These are phyloP conservation scores for Cicer yamashitae DNA, from an alignment of 306 rosid genomes.

Conservation along the genomic window DNA sequence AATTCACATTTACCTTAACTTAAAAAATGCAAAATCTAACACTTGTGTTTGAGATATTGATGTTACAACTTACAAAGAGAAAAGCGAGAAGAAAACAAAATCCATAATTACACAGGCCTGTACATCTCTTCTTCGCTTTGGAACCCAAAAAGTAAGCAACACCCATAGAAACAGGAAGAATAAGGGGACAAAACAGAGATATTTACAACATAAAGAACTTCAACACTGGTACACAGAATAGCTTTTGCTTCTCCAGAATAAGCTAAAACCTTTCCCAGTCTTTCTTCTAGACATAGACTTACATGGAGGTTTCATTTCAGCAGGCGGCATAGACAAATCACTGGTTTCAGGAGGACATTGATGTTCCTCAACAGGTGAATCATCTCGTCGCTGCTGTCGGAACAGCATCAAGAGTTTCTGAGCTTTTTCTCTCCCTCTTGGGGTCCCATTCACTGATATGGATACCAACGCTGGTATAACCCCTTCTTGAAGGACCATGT, in stretches of 20 bases:
- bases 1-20: conserved; percentile 20
- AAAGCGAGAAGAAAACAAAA: conserved; percentile 58
- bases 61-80: conserved; percentile 55
- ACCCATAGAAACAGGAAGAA: conserved; percentile 43
- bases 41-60: conserved; percentile 46
- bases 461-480: conserved; percentile 96
- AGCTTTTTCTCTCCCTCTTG: conserved; percentile 85
- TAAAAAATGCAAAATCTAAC: conserved; percentile 26
- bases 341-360: conserved; percentile 52
- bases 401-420: conserved; percentile 89
- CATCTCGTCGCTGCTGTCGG: conserved; percentile 86
- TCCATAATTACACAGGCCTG: conserved; percentile 83
- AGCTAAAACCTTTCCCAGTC: conserved; percentile 71
- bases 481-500: conserved; percentile 93
- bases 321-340: conserved; percentile 49
- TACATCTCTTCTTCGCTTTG: conserved; percentile 72
- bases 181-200: conserved; percentile 45
- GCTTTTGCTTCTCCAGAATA: conserved; percentile 83
- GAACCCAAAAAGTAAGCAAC: conserved; percentile 47
- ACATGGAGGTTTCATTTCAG: conserved; percentile 74
- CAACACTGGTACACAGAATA: conserved; percentile 92
- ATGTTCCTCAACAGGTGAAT: conserved; percentile 48
- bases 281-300: conserved; percentile 78
- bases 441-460: conserved; percentile 85
- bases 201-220: conserved; percentile 62